phyloP scores from a whole-genome alignment of 305 asterid genomes.

The Caryopteris hybrid region DNA sequence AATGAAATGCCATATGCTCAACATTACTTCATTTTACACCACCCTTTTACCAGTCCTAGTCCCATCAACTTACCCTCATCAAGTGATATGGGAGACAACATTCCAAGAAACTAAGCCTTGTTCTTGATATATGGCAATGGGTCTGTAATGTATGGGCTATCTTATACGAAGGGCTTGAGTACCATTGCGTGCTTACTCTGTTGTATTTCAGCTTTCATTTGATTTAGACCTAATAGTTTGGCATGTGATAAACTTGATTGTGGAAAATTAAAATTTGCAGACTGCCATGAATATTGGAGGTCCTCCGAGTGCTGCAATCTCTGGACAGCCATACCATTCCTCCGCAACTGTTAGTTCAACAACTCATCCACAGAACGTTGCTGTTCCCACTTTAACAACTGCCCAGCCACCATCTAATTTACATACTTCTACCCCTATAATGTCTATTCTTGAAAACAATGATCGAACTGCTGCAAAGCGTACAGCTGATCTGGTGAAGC shows the following conservation, averaged over 20 bases:
- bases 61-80: neutral
- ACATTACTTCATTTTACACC: neutral
- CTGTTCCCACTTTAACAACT: slow-evolving; percentile 39
- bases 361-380: slow-evolving; percentile 29
- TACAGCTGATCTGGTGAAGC: slow-evolving; percentile 62
- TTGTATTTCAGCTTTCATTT: neutral
- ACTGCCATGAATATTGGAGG: slow-evolving; percentile 44
- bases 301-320: slow-evolving; percentile 36
- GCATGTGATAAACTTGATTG: slow-evolving; percentile 12
- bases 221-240: neutral
- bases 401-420: slow-evolving; percentile 41
- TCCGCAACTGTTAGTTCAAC: slow-evolving; percentile 35
- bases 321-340: slow-evolving; percentile 42
- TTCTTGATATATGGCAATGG: neutral
- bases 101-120: neutral
- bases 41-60: neutral
- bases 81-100: neutral
- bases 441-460: slow-evolving; percentile 35
- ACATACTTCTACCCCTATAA: slow-evolving; percentile 36
- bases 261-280: slow-evolving; percentile 36
- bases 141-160: too few relatives aligned
- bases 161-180: neutral
- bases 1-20: neutral
- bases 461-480: slow-evolving; percentile 32
- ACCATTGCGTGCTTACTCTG: neutral